These are phyloP conservation scores for Bonnemaisonia californica DNA, from an alignment of 31 red algal genomes.

Conservation along the genomic window DNA sequence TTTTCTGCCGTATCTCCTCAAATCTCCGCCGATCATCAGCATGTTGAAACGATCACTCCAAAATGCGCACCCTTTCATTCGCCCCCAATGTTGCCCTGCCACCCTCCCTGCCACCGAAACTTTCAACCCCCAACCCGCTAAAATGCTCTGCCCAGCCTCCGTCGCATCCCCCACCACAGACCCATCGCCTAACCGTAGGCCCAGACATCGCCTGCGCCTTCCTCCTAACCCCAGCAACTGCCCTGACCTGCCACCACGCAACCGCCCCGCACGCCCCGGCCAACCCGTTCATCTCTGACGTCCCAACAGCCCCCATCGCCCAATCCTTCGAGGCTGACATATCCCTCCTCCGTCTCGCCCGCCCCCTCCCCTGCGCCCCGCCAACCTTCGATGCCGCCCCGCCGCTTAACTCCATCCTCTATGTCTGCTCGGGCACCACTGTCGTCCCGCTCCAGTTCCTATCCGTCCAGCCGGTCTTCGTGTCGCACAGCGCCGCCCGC, in stretches of 20 bases:
- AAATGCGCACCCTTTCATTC: too few relatives aligned
- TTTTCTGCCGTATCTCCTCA: too few relatives aligned
- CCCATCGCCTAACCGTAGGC: not conserved
- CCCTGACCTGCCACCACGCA: conserved; percentile 14
- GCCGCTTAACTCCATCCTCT: not conserved
- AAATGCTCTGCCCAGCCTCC: not conserved
- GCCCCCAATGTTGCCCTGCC: not conserved
- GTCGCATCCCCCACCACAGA: not conserved
- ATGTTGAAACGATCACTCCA: too few relatives aligned
- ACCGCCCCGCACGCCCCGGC: not conserved
- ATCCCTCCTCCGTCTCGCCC: not conserved
- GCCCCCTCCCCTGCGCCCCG: not conserved
- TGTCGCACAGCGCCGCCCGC: not conserved
- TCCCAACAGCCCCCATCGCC: not conserved
- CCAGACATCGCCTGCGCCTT: conserved; percentile 7
- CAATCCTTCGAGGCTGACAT: not conserved
- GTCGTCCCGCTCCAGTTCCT: not conserved
- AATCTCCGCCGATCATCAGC: too few relatives aligned
- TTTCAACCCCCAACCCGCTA: not conserved
- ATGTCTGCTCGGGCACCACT: not conserved
- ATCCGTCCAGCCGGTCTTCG: not conserved
- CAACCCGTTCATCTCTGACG: not conserved
- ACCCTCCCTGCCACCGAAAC: too few relatives aligned
- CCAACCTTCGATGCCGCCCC: not conserved
- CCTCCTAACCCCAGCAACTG: not conserved